These are phyloP conservation scores for Sporothrix variecibatus DNA, from an alignment of 2,329 filamentous ascomycete genomes.

Conservation along the genomic window DNA sequence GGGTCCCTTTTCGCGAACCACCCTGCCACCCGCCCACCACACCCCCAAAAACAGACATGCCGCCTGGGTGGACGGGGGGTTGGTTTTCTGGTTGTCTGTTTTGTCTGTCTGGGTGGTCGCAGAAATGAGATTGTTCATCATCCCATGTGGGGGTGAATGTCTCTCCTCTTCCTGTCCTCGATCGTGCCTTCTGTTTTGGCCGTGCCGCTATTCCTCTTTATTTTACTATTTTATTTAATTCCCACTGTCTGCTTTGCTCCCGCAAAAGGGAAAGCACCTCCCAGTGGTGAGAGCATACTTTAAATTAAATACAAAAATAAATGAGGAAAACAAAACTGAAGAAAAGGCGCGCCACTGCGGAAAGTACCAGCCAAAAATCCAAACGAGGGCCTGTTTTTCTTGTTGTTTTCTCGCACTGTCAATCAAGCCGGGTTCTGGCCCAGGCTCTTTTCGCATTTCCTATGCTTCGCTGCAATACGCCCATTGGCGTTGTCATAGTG, in stretches of 20 bases:
- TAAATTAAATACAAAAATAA: not conserved
- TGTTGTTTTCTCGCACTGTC: constrained; percentile 5
- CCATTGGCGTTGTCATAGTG: not conserved
- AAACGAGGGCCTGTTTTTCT: not conserved
- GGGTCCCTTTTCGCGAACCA: not conserved
- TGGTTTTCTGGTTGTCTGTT: not conserved
- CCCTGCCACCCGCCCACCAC: not conserved
- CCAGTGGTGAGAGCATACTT: not conserved
- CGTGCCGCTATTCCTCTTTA: not conserved
- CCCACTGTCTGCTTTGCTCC: not conserved
- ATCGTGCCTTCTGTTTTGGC: not conserved
- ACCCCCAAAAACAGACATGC: not conserved
- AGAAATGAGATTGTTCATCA: constrained; percentile 5
- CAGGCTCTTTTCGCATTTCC: not conserved
- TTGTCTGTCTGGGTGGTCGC: not conserved
- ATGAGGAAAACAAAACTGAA: not conserved
- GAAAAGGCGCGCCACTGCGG: not conserved
- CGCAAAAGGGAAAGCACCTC: not conserved
- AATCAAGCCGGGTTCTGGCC: constrained; percentile 9
- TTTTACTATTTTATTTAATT: not conserved
- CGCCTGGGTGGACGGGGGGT: not conserved
- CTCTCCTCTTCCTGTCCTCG: not conserved
- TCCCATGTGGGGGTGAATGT: constrained; percentile 20
- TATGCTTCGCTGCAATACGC: constrained; percentile 12
- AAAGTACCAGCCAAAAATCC: not conserved